Base-by-base conservation (phyloP, 148 eudicot species). In the Salicornia ramosissima region DNA sequence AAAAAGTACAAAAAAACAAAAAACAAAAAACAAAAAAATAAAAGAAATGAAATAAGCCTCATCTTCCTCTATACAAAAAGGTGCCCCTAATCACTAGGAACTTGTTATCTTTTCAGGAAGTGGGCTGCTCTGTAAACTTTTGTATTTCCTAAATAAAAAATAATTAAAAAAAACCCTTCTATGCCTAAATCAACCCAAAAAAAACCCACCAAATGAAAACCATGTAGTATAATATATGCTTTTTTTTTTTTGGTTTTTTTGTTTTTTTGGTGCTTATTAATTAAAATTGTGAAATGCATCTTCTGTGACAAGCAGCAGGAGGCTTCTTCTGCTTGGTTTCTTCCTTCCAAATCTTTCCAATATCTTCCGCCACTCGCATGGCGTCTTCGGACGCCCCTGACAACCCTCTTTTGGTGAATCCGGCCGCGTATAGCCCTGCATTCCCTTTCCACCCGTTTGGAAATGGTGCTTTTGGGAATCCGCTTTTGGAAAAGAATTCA, bases 371-470 rank as follows among this genome's bases (percentile, higher is more conserved):
- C 12, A 88, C 88, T 77, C 74, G 84, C n/a, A 79, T 65, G 6
- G 97, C 97, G 69, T 91, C 97, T 51, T 81, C 46, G 21, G 97
- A 87, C 76, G 97, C 92, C 67, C 97, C 97, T 19, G 90, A 88
- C 16, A 91, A 74, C 0, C 97, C 97, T 84, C 88, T 81, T 59
- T 79, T 85, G 63, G 97, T 88, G 79, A 91, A 91, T 26, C 97
- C 97, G 62, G 82, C 95, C 64, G 97, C 92, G 66, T 91, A 91
- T 14, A 91, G 69, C 39, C 97, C 97, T 6, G 74, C 78, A 72
- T 85, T 85, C 10, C 97, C 97, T 71, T 88, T 91, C 97, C 97
- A 91, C 2, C 97, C 91, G 68, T 87, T 83, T 54, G 97, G 97
- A 47, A 91, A 91, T 73, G 95, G 87, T 2, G 87, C 74, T 77